Conservation (phyloP, 345 rosid genomes). For the Eucalyptus erythrocorys region DNA sequence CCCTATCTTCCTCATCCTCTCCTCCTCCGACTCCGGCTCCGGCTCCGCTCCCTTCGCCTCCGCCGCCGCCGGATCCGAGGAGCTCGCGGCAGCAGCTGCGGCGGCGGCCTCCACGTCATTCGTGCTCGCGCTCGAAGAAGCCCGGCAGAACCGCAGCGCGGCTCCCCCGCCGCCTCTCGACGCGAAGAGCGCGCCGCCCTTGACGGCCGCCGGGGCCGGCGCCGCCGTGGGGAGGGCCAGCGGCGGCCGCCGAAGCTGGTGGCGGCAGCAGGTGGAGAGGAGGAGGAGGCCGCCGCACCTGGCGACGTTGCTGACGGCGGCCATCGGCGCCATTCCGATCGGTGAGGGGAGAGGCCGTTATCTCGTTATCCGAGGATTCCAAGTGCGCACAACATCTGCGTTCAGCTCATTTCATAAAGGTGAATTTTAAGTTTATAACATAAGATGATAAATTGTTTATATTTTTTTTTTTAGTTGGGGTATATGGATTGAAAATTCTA, state of each 20-base stretch:
- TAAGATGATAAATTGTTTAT: background rate
- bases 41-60: background rate
- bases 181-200: background rate
- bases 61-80: background rate
- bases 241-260: background rate
- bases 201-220: background rate
- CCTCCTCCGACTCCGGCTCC: background rate
- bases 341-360: background rate
- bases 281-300: background rate
- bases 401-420: background rate
- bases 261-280: background rate
- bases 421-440: background rate
- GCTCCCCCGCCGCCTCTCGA: background rate
- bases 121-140: background rate
- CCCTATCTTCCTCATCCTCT: slow-evolving; percentile 3
- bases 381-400: background rate
- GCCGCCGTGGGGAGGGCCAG: background rate
- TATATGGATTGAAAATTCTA: too few species aligned
- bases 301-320: background rate
- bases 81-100: background rate
- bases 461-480: background rate
- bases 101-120: background rate
- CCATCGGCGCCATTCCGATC: background rate
- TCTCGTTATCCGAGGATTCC: background rate
- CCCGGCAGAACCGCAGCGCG: background rate